Base-by-base conservation (phyloP, 164 flowering plant species). In the Tetracentron sinense region DNA sequence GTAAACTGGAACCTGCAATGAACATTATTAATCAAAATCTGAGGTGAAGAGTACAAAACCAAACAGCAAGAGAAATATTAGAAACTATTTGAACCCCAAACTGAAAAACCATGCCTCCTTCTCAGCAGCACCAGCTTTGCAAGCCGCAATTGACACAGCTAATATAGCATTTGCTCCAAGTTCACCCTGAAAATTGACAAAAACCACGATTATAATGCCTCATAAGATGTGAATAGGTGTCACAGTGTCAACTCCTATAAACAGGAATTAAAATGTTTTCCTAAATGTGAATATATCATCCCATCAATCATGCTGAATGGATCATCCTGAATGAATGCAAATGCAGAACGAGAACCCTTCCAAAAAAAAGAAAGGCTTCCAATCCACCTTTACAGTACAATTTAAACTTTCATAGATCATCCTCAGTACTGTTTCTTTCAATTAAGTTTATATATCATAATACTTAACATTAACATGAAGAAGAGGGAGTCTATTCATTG, bases 61-160 rank as follows among this genome's bases (percentile, higher is more conserved):
- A 31, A 38, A 8, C 51, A 42, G 21, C 56, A 23, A 3, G 15
- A 53, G 16, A 26, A 70, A 5, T 33, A 5, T 54, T 28, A 7
- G 22, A 33, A 60, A 47, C 11, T 38, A 57, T 12, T n/a, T 58
- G 33, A 23, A 14, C 28, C 0, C 44, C 22, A 54, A 42, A 49
- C 28, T 19, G n/a, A 63, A 48, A 54, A 65, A 46, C 20, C 74
- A 73, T 83, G 71, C 99, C 92, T 92, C 99, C 65, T 90, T 95
- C 77, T 95, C 97, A 69, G 96, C 92, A 75, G 97, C 99, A 44
- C 97, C 97, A 67, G 99, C 99, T 79, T 82, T 95, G 83, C 99
- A 95, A 61, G 97, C 97, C 75, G 99, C 99, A 69, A 95, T 83
- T 62, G 99, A 95, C 27, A 86, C 91, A 17, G 95, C 95, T 54